Percentiles rank a stretch among this genome's conserved stretches.
These are phyloP conservation scores for Exophiala bonariae DNA, from an alignment of 2,329 filamentous ascomycete genomes.

Conservation along the genomic window DNA sequence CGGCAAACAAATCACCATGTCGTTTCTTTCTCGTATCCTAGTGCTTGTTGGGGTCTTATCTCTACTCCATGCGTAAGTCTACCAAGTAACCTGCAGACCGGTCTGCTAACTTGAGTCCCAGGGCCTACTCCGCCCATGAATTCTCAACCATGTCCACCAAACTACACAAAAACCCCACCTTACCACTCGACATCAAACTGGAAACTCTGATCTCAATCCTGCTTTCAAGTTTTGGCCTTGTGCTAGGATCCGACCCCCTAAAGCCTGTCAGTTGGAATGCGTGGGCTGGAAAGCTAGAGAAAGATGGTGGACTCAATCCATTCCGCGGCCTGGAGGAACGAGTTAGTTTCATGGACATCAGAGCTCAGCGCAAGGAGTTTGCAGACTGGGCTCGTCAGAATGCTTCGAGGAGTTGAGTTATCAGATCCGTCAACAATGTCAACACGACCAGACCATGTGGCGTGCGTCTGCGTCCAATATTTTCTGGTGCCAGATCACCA, in stretches of 20 bases:
- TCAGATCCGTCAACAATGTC: no score
- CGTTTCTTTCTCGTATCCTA: slow-evolving; percentile 68
- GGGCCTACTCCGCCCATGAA: slow-evolving; percentile 95
- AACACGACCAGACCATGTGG: no score
- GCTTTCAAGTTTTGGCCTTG: slow-evolving; percentile 79
- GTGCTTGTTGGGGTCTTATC: slow-evolving; percentile 75
- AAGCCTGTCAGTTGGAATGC: slow-evolving; percentile 85
- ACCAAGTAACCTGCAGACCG: not conserved
- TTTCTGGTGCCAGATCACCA: no score
- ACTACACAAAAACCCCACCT: slow-evolving; percentile 33
- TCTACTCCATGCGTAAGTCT: slow-evolving; percentile 79
- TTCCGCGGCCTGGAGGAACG: slow-evolving; percentile 77
- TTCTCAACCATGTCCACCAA: slow-evolving; percentile 66
- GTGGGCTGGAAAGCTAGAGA: slow-evolving; percentile 72
- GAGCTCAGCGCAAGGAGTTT: slow-evolving; percentile 74
- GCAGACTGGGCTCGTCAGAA: slow-evolving; percentile 65
- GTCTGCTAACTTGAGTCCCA: slow-evolving; percentile 41
- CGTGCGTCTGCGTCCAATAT: not conserved
- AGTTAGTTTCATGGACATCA: slow-evolving; percentile 83
- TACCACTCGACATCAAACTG: slow-evolving; percentile 83
- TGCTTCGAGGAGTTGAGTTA: slow-evolving; percentile 31
- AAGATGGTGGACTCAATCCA: slow-evolving; percentile 72
- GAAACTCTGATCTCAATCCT: slow-evolving; percentile 81
- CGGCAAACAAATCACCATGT: slow-evolving; percentile 55
- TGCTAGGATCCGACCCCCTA: slow-evolving; percentile 72